Evolutionary conservation across 768 basidiomycete genomes (phyloP).

Genomic region (Pleurotus pulmonarius): DNA sequence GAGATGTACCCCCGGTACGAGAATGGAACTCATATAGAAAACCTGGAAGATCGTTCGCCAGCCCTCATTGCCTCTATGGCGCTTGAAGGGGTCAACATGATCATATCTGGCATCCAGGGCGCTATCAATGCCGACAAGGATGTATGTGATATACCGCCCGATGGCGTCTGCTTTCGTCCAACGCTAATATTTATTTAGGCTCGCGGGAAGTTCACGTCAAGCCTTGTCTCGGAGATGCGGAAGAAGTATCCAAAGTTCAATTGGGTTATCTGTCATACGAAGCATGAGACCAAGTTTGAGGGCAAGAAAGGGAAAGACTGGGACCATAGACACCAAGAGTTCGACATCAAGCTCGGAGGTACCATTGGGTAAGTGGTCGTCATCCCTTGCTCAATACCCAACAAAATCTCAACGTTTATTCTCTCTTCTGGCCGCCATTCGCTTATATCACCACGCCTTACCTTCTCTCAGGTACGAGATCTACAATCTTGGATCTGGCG

Average conservation of each 20-base stretch:
- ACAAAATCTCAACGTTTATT: no score
- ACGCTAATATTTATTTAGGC: background rate
- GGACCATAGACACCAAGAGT: conserved; percentile 15
- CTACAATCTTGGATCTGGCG: background rate
- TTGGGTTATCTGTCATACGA: conserved; percentile 17
- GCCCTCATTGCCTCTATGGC: background rate
- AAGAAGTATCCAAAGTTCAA: conserved; percentile 14
- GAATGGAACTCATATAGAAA: background rate
- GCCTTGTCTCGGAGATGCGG: conserved; percentile 1
- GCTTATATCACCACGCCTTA: no score
- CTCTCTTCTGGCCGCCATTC: no score
- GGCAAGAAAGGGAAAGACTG: conserved; percentile 16
- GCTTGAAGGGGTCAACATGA: background rate
- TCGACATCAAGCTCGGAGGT: conserved; percentile 7
- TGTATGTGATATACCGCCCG: background rate
- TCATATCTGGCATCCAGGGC: background rate
- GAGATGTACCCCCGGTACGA: background rate
- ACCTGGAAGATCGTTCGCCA: background rate
- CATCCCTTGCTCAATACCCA: no score
- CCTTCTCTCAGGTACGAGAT: background rate
- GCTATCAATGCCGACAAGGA: background rate
- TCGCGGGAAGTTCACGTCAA: background rate
- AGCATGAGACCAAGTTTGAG: conserved; percentile 12
- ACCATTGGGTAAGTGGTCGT: no score
- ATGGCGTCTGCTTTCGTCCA: no score